Evolutionary conservation across 768 basidiomycete genomes (phyloP).

Genomic region (Suillus ampliporus): DNA sequence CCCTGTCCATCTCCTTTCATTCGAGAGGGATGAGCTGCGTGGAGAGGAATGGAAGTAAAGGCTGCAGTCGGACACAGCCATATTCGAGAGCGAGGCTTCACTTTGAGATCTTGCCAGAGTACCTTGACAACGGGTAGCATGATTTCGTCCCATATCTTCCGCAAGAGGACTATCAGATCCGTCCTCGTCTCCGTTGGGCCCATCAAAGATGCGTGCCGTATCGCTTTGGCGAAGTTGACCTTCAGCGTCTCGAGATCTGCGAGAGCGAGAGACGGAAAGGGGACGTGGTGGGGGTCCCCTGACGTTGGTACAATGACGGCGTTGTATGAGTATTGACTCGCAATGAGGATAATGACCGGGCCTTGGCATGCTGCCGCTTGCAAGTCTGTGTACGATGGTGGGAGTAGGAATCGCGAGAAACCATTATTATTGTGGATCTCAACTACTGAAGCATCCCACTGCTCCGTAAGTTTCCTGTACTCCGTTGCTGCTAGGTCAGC

Average conservation of each 20-base stretch:
- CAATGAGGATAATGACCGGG: slow-evolving; percentile 2
- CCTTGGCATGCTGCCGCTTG: neutral
- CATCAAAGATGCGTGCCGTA: too few relatives aligned
- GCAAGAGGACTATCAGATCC: too few relatives aligned
- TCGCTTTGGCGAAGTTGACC: too few relatives aligned
- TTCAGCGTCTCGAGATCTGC: neutral
- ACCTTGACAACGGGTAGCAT: too few relatives aligned
- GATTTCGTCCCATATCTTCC: too few relatives aligned
- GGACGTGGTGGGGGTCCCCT: slow-evolving; percentile 17
- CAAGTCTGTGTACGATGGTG: slow-evolving; percentile 12
- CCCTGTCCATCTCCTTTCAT: too few relatives aligned
- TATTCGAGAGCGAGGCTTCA: too few relatives aligned
- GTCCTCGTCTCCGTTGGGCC: too few relatives aligned
- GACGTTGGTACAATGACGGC: slow-evolving; percentile 13
- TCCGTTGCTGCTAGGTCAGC: neutral
- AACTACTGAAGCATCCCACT: slow-evolving; percentile 18
- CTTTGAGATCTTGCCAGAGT: too few relatives aligned
- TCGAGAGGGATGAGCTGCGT: too few relatives aligned
- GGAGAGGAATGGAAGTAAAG: too few relatives aligned
- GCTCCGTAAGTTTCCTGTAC: neutral
- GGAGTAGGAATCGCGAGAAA: slow-evolving; percentile 17
- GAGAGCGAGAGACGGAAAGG: slow-evolving; percentile 14
- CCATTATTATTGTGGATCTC: slow-evolving; percentile 18
- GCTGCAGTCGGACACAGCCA: too few relatives aligned
- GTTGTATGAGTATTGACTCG: neutral